These are phyloP conservation scores for Penicillium longicatenatum DNA, from an alignment of 495 filamentous ascomycete genomes.

Conservation along the genomic window DNA sequence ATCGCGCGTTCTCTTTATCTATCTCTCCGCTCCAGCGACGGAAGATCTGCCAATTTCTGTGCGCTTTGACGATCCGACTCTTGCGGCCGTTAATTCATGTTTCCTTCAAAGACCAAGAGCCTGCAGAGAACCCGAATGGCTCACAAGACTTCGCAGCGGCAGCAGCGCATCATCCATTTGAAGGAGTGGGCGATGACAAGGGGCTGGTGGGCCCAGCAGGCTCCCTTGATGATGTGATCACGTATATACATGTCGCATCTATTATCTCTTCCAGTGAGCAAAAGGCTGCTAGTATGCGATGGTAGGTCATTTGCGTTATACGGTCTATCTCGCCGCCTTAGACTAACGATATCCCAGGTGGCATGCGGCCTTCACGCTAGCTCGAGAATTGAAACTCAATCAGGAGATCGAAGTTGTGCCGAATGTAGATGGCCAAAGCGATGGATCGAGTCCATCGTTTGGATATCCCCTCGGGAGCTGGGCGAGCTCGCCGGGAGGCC, in stretches of 20 bases:
- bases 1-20: conserved; percentile 83
- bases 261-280: conserved; percentile 94
- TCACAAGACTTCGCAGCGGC: conserved; percentile 34
- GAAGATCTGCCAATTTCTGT: conserved; percentile 86
- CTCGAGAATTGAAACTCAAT: conserved; percentile 90
- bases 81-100: conserved; percentile 84
- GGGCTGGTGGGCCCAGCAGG: conserved; percentile 76
- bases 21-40: conserved; percentile 82
- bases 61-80: conserved; percentile 83
- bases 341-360: conserved; percentile 56
- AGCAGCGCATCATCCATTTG: conserved; percentile 48
- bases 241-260: conserved; percentile 54
- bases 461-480: conserved; percentile 54
- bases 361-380: conserved; percentile 91
- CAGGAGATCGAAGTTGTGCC: conserved; percentile 74
- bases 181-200: conserved; percentile 73
- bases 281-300: conserved; percentile 88
- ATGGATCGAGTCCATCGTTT: conserved; percentile 39
- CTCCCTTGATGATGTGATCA: conserved; percentile 68
- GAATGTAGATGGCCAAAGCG: conserved; percentile 37
- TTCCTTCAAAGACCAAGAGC: conserved; percentile 44
- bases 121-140: conserved; percentile 29
- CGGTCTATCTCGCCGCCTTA: background rate
- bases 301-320: conserved; percentile 42
- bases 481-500: conserved; percentile 45